Base-by-base conservation (phyloP, 2,329 filamentous ascomycete genomes). In the Pleomassaria siparia region DNA sequence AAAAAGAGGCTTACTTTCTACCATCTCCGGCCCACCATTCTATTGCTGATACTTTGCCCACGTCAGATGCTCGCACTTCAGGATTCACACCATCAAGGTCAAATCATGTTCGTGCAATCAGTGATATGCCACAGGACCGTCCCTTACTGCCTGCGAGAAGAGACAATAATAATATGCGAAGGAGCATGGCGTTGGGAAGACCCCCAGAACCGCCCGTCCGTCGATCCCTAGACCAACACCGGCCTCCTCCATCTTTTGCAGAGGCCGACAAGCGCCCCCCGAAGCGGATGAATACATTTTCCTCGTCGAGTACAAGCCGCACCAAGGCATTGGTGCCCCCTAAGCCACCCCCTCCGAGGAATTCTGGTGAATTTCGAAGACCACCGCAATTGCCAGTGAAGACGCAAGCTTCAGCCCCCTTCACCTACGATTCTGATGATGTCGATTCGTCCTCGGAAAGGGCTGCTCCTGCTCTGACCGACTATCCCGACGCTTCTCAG, bases 401-500 rank as follows among this genome's bases (percentile, higher is more conserved):
- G 7, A 40, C 43, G 30, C 43, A 28, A 50, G 8, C 53, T 4
- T 26, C 45, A 3, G 55, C 62, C 29, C 55, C 67, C 3, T 63
- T 64, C 20, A 62, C 36, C 6, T 73, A 78, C 43, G 77, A 79
- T 40, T 80, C 78, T 6, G 79, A 81, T 49, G 79, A 80, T 7
- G 59, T 59, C 10, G 76, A 80, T 21, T 62, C 67, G 7, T 49
- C 64, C 5, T 56, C 67, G 0, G 79, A 79, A 25, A 80, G 83
- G 32, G 66, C 79, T 1, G 68, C 77, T 12, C 76, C 82, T 75
- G 41, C 74, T 75, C 48, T 72, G 16, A 81, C 80, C 8, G 82
- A 88, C 41, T 96, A 89, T 66, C 94, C 94, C 0, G 91, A 99
- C 70, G 78, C 87, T 1, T 89, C 90, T 1, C 85, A 87, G 55